A percentile compares a stretch with the other conserved stretches of the same genome.
These are phyloP conservation scores for Earliella scabrosa DNA, from an alignment of 1,284 basidiomycete species.

Conservation along the genomic window DNA sequence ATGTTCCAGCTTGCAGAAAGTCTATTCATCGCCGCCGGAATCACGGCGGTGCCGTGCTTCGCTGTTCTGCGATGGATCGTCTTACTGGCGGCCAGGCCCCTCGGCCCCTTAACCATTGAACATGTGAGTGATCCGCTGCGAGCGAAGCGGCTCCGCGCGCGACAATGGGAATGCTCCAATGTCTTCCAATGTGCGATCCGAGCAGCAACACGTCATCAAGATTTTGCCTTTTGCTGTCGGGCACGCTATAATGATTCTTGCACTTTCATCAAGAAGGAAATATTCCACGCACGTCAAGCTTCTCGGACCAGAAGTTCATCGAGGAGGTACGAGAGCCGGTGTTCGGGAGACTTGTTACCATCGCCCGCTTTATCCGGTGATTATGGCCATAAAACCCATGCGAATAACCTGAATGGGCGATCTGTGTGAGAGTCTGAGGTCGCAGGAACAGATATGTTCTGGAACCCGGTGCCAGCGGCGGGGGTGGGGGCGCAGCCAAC, in stretches of 20 bases:
- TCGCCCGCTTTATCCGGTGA: conserved; percentile 12
- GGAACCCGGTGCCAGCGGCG: conserved; percentile 10
- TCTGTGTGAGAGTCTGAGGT: conserved; percentile 7
- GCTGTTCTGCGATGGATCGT: not conserved
- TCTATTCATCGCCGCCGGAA: not conserved
- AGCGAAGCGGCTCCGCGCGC: not conserved
- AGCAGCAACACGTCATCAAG: not conserved
- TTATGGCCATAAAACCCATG: not conserved
- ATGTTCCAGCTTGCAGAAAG: not conserved
- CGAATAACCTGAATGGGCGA: conserved; percentile 12
- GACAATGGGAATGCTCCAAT: not conserved
- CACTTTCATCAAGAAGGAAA: not conserved
- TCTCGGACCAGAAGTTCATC: conserved; percentile 1
- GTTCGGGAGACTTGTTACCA: conserved; percentile 6
- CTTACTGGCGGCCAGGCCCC: not conserved
- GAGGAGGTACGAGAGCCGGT: not conserved
- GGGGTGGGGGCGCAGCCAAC: no score
- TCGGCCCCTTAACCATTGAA: not conserved
- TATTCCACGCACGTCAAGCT: not conserved
- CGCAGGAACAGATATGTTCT: conserved; percentile 2
- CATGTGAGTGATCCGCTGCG: not conserved
- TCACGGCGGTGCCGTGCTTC: not conserved
- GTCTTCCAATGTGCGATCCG: no score
- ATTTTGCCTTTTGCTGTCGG: not conserved
- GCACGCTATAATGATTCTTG: not conserved